Base-by-base conservation (phyloP, 345 rosid genomes). In the Chamaenerion angustifolium region DNA sequence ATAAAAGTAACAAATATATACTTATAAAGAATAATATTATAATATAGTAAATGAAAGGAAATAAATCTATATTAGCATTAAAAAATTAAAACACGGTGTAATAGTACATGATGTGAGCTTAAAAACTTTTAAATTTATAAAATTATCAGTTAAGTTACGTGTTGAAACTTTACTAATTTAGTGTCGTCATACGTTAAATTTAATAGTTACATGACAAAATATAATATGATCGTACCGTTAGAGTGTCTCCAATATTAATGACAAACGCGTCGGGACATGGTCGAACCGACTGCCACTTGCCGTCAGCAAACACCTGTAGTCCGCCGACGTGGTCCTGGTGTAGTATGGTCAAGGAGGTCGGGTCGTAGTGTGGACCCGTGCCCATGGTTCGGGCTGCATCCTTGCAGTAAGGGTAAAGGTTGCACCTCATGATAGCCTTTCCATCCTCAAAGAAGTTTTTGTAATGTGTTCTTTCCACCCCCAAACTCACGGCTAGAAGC, bases 311-410 rank as follows among this genome's bases (percentile, higher is more conserved):
- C 35, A 88, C 94, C 64, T 88, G 58, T 16, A 88, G 94, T 1
- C 96, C 94, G 10, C 75, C 88, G 11, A 83, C 90, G 48, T 83
- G 64, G 55, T 83, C 94, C 61, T 88, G 94, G 52, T 83, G 88
- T 64, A 88, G 96, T 41, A 88, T 81, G 4, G 96, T 83, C 18
- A 88, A 35, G 51, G 96, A 76, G 23, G 73, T 77, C 18, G 96
- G 90, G 69, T 88, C 96, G 18, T 70, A 67, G 56, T 88, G 96
- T 64, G 96, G 94, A 17, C 96, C 96, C 9, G 96, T 88, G 48
- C 96, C 96, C 21, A 88, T 62, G n/a, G 83, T 65, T 43, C 72
- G 76, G 10, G 64, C 68, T 1, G 77, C 55, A 46, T 72, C 71
- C 12, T 65, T 55, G 82, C 96, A 88, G 2, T 73, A 66, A 0